These are phyloP conservation scores for Myxozyma sirexii DNA, from an alignment of 805 yeast genomes.

Conservation along the genomic window DNA sequence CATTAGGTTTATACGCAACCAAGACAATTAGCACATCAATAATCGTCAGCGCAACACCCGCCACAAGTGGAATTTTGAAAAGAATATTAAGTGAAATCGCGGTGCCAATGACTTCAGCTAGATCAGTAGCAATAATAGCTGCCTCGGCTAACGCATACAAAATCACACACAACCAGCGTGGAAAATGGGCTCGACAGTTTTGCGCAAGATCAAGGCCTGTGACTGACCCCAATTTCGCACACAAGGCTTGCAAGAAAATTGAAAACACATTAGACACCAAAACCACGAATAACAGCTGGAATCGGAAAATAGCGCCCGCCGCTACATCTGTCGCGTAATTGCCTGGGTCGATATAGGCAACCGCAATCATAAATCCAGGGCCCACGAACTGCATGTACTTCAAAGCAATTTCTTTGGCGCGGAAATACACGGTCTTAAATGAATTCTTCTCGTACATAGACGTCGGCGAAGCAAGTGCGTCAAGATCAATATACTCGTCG, in stretches of 20 bases:
- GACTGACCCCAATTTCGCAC: conserved; percentile 88
- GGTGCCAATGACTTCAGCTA: conserved; percentile 98
- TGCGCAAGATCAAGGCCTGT: conserved; percentile 92
- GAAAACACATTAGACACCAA: conserved; percentile 83
- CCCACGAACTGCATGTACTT: conserved; percentile 76
- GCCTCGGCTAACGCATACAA: conserved; percentile 81
- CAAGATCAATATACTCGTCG: background rate
- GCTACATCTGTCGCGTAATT: conserved; percentile 94
- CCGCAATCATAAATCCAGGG: conserved; percentile 93
- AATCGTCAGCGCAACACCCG: conserved; percentile 83
- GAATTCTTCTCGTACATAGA: background rate
- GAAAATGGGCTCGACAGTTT: conserved; percentile 76
- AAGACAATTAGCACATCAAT: conserved; percentile 83
- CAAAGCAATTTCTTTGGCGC: conserved; percentile 30
- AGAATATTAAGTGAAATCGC: conserved; percentile 89
- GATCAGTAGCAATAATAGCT: conserved; percentile 92
- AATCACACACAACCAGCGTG: conserved; percentile 51
- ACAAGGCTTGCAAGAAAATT: conserved; percentile 78
- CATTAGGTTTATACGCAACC: conserved; percentile 84
- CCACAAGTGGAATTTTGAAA: conserved; percentile 73
- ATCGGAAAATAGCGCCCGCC: conserved; percentile 86
- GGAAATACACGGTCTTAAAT: background rate
- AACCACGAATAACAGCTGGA: conserved; percentile 75
- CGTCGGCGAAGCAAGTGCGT: conserved; percentile 3
- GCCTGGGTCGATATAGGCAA: conserved; percentile 97